Conservation (phyloP, 2,329 filamentous ascomycete species). For the Aspergillus brunneoviolaceus region DNA sequence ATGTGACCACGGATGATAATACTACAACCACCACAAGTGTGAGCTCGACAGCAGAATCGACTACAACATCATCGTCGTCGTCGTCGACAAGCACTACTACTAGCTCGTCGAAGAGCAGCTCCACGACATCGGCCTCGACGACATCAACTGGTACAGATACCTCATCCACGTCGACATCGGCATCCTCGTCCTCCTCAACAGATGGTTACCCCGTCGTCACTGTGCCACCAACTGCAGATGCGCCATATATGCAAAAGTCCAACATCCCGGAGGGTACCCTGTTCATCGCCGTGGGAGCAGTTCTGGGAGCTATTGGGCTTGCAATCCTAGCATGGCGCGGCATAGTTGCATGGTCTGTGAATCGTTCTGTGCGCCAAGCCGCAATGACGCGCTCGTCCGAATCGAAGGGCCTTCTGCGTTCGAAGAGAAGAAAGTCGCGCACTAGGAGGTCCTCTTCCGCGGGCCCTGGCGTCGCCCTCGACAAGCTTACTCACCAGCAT, state of each 20-base stretch:
- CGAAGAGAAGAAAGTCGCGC: slow-evolving; percentile 36
- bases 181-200: slow-evolving; percentile 35
- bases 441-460: slow-evolving; percentile 16
- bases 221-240: slow-evolving; percentile 78
- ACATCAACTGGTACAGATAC: slow-evolving; percentile 27
- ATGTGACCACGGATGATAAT: neutral
- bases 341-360: slow-evolving; percentile 84
- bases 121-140: slow-evolving; percentile 24
- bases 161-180: slow-evolving; percentile 25
- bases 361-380: slow-evolving; percentile 84
- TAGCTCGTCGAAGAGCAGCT: slow-evolving; percentile 6
- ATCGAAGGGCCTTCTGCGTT: slow-evolving; percentile 64
- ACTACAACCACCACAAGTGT: slow-evolving; percentile 12
- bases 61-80: slow-evolving; percentile 22
- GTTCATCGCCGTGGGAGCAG: slow-evolving; percentile 90
- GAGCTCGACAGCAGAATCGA: slow-evolving; percentile 19
- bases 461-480: slow-evolving; percentile 52
- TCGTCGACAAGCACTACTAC: slow-evolving; percentile 19
- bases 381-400: slow-evolving; percentile 74
- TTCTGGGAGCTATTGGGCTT: slow-evolving; percentile 77
- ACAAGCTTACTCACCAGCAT: slow-evolving; percentile 44
- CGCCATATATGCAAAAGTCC: slow-evolving; percentile 89
- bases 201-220: slow-evolving; percentile 64
- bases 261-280: slow-evolving; percentile 86
- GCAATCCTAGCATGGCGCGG: slow-evolving; percentile 85